phyloP scores from a whole-genome alignment of 352 stramenopile species.

The Phytophthora cryptogea region DNA sequence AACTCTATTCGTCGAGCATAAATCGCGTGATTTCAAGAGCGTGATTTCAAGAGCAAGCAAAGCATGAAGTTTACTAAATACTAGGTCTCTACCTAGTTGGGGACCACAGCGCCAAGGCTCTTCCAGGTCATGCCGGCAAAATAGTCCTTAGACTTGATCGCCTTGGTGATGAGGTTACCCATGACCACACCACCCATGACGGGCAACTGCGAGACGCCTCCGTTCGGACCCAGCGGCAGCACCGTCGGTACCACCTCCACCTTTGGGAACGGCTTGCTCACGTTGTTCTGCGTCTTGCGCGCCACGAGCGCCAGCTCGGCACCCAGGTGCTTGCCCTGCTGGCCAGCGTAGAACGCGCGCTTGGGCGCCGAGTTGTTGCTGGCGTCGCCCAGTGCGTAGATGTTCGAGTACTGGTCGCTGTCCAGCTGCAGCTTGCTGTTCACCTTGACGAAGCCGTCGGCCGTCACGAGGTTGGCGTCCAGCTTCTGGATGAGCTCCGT shows the following conservation, averaged over 20 bases:
- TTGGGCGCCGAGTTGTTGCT: slow-evolving; percentile 56
- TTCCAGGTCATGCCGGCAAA: slow-evolving; percentile 46
- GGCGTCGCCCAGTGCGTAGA: slow-evolving; percentile 58
- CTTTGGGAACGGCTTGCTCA: slow-evolving; percentile 50
- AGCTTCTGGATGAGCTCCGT: slow-evolving; percentile 43
- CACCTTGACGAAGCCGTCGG: slow-evolving; percentile 46
- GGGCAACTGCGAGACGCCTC: slow-evolving; percentile 56
- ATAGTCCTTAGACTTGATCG: slow-evolving; percentile 56
- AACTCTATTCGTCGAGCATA: too few species aligned
- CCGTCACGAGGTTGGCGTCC: slow-evolving; percentile 40
- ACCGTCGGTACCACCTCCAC: slow-evolving; percentile 37
- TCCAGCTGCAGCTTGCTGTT: slow-evolving; percentile 54
- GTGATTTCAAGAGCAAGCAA: too few species aligned
- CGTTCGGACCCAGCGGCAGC: slow-evolving; percentile 56
- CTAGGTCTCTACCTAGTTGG: slow-evolving; percentile 26
- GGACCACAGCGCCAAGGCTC: slow-evolving; percentile 33
- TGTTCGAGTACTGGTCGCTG: slow-evolving; percentile 43
- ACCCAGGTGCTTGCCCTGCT: slow-evolving; percentile 50
- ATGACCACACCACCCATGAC: slow-evolving; percentile 53
- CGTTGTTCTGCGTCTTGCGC: slow-evolving; percentile 39
- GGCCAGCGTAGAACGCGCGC: slow-evolving; percentile 41
- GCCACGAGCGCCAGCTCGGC: slow-evolving; percentile 41
- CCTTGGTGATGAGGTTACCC: slow-evolving; percentile 54
- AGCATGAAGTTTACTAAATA: too few species aligned
- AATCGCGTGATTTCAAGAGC: too few species aligned